Conservation (phyloP, 1,139 yeast genomes). For the Protomyces inouyei region DNA sequence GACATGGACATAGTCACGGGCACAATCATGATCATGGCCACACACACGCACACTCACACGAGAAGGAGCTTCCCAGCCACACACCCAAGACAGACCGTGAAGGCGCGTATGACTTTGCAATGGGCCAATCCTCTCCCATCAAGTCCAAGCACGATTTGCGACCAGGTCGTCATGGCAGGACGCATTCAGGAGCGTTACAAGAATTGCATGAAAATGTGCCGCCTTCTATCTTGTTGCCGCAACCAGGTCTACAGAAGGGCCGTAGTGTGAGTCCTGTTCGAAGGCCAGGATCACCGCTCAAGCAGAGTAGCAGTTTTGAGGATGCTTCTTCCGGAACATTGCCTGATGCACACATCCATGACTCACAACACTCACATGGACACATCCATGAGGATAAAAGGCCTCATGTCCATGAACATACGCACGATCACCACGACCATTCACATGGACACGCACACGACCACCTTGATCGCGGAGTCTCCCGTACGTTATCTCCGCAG, state of each 20-base stretch:
- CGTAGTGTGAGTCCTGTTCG: slow-evolving; percentile 15
- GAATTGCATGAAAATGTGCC: background rate
- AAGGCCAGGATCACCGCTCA: slow-evolving; percentile 19
- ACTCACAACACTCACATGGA: too few species aligned
- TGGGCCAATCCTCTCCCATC: background rate
- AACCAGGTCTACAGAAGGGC: background rate
- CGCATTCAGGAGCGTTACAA: background rate
- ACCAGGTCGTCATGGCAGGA: background rate
- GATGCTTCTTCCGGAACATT: too few species aligned
- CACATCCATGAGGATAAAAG: background rate
- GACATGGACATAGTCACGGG: slow-evolving; percentile 38
- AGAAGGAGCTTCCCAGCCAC: background rate
- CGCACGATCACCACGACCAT: background rate
- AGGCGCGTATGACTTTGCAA: background rate
- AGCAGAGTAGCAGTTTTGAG: background rate
- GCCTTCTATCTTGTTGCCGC: background rate
- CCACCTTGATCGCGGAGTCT: background rate
- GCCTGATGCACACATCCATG: too few species aligned
- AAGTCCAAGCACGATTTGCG: background rate
- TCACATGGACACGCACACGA: background rate
- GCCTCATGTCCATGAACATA: background rate
- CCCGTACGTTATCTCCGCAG: background rate
- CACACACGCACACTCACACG: slow-evolving; percentile 34
- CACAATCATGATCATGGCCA: slow-evolving; percentile 38
- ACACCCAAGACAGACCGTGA: background rate